Percentiles rank a stretch among this genome's conserved stretches.
Conservation (phyloP, 148 eudicot species). For the Agrostemma githago region DNA sequence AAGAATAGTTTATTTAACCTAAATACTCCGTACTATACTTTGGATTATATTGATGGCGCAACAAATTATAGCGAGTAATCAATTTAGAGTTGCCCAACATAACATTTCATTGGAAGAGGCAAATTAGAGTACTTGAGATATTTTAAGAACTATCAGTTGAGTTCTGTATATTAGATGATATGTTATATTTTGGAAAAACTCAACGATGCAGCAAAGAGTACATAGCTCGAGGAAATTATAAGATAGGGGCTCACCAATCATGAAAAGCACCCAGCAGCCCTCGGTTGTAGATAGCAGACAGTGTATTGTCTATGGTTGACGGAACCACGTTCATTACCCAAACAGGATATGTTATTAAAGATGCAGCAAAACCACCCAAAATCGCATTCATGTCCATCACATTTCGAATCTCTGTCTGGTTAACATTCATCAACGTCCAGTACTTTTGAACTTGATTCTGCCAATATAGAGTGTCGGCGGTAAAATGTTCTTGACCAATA, state of each 20-base stretch:
- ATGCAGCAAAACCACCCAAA: constrained; percentile 87
- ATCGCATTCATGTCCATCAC: constrained; percentile 95
- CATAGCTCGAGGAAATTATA: constrained; percentile 8
- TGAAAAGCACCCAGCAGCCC: constrained; percentile 85
- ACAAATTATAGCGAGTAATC: neutral
- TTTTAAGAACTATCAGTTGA: neutral
- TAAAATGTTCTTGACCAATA: constrained; percentile 53
- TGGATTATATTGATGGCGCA: neutral
- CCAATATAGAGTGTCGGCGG: constrained; percentile 70
- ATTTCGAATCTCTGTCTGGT: constrained; percentile 65
- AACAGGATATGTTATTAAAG: constrained; percentile 78
- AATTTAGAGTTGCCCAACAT: neutral
- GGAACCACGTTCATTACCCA: constrained; percentile 99
- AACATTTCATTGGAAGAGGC: neutral
- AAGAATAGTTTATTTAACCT: neutral
- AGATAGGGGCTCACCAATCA: constrained; percentile 71
- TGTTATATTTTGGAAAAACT: neutral
- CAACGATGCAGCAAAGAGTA: neutral
- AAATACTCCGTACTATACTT: neutral
- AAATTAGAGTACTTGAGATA: neutral
- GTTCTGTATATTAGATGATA: neutral
- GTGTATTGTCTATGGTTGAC: constrained; percentile 49
- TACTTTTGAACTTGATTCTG: constrained; percentile 85
- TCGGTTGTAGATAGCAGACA: constrained; percentile 72
- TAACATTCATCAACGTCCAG: constrained; percentile 78